A percentile compares a stretch with the other conserved stretches of the same genome.
Evolutionary conservation across 2,329 filamentous ascomycete species (phyloP).

Genomic region (Hirsutella thompsonii): DNA sequence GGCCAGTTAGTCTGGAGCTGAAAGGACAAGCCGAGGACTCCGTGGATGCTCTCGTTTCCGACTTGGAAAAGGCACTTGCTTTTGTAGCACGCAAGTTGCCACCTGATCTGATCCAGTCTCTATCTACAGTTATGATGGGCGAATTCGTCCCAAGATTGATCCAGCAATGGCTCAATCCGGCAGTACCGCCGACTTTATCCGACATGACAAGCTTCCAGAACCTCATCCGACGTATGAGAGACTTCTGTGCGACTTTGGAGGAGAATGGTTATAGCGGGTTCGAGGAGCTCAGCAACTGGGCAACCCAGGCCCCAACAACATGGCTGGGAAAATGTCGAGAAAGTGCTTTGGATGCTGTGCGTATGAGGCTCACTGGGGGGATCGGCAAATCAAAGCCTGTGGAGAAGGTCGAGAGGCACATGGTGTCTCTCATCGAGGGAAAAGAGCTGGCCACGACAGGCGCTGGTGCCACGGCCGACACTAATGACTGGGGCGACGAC

Average conservation of each 20-base stretch:
- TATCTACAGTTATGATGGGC: constrained; percentile 61
- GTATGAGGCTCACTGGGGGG: constrained; percentile 53
- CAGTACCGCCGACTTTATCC: constrained; percentile 61
- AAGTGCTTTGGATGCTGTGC: constrained; percentile 60
- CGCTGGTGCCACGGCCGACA: constrained; percentile 27
- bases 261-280: constrained; percentile 48
- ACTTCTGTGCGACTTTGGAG: constrained; percentile 52
- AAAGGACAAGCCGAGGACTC: constrained; percentile 28
- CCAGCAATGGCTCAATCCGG: constrained; percentile 59
- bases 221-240: constrained; percentile 49
- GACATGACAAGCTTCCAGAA: constrained; percentile 61
- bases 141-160: constrained; percentile 56
- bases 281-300: constrained; percentile 63
- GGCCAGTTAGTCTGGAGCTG: constrained; percentile 29
- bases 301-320: constrained; percentile 61
- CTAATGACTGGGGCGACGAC: constrained; percentile 58
- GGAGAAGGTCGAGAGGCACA: constrained; percentile 74
- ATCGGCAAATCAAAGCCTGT: constrained; percentile 57
- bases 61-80: constrained; percentile 36
- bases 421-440: constrained; percentile 55
- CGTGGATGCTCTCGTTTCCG: constrained; percentile 37
- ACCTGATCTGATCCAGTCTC: constrained; percentile 37
- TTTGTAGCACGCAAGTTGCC: constrained; percentile 42
- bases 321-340: constrained; percentile 83
- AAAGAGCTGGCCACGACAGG: constrained; percentile 47